Conservation (phyloP, 371 early-diverging fungal species). For the Antonospora locustae region DNA sequence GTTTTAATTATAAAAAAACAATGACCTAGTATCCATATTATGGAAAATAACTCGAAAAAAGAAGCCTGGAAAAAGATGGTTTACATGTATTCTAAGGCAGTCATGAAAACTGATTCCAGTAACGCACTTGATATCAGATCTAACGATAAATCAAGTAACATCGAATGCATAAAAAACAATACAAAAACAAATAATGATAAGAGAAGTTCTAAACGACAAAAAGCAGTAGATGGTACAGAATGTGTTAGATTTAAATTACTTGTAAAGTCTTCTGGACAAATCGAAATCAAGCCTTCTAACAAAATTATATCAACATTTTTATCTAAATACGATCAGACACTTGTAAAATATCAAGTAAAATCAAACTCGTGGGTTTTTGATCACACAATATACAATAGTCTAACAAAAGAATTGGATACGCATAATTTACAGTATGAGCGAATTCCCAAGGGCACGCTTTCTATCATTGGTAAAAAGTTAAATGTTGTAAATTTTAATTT, state of each 20-base stretch:
- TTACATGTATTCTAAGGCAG: too few relatives aligned
- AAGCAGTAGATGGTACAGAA: background rate
- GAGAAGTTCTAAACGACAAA: background rate
- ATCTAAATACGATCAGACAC: constrained; percentile 7
- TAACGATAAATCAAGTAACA: too few relatives aligned
- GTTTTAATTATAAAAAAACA: too few relatives aligned
- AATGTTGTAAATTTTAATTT: constrained; percentile 7
- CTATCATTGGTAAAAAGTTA: constrained; percentile 1
- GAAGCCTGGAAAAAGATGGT: too few relatives aligned
- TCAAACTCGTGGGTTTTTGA: constrained; percentile 36
- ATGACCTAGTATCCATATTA: too few relatives aligned
- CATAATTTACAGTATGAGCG: constrained; percentile 22
- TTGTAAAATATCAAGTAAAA: constrained; percentile 24
- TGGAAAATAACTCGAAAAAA: too few relatives aligned
- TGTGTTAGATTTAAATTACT: constrained; percentile 17
- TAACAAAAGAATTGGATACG: constrained; percentile 15
- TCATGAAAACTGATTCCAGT: too few relatives aligned
- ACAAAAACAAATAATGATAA: background rate
- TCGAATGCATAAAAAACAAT: background rate
- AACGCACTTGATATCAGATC: too few relatives aligned
- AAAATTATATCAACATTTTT: constrained; percentile 22
- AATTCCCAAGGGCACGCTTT: constrained; percentile 28
- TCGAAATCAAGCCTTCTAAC: constrained; percentile 28
- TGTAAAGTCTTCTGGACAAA: constrained; percentile 13
- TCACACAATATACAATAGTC: constrained; percentile 10